A percentile compares a stretch with the other conserved stretches of the same genome.
These are phyloP conservation scores for Aspergillus sp. DNA, from an alignment of 2,329 filamentous ascomycete genomes.

Conservation along the genomic window DNA sequence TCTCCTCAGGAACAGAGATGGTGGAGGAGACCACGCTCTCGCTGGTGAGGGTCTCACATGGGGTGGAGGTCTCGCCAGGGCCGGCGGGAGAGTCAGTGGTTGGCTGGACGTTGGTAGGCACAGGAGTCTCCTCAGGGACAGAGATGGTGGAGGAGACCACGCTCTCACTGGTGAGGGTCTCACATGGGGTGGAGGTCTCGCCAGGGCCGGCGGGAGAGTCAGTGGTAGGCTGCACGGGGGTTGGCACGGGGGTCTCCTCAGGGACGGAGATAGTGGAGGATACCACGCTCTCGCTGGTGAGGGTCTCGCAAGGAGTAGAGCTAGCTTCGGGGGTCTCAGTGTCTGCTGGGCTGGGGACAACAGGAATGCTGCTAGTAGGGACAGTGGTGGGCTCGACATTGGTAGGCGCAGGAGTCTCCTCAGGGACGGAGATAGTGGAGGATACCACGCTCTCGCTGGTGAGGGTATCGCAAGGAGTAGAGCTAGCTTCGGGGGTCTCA, in stretches of 20 bases:
- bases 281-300: conserved; percentile 12
- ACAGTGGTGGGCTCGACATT: not conserved
- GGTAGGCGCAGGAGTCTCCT: not conserved
- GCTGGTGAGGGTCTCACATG: conserved; percentile 8
- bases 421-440: conserved; percentile 5
- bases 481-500: conserved; percentile 4
- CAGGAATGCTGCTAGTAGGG: not conserved
- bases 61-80: conserved; percentile 3
- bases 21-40: conserved; percentile 14
- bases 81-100: not conserved
- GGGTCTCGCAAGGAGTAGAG: conserved; percentile 1
- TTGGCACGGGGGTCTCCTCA: not conserved
- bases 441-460: conserved; percentile 14
- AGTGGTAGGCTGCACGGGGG: not conserved
- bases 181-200: not conserved
- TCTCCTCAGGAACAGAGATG: not conserved
- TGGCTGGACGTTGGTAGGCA: not conserved
- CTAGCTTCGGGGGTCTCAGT: conserved; percentile 4
- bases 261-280: conserved; percentile 11
- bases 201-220: not conserved
- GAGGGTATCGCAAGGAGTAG: conserved; percentile 1
- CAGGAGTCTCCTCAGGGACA: not conserved
- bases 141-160: conserved; percentile 10
- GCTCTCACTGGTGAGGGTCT: conserved; percentile 12
- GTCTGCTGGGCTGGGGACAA: not conserved